Base-by-base conservation (phyloP, 768 basidiomycete genomes). In the Pulveroboletus sp. region DNA sequence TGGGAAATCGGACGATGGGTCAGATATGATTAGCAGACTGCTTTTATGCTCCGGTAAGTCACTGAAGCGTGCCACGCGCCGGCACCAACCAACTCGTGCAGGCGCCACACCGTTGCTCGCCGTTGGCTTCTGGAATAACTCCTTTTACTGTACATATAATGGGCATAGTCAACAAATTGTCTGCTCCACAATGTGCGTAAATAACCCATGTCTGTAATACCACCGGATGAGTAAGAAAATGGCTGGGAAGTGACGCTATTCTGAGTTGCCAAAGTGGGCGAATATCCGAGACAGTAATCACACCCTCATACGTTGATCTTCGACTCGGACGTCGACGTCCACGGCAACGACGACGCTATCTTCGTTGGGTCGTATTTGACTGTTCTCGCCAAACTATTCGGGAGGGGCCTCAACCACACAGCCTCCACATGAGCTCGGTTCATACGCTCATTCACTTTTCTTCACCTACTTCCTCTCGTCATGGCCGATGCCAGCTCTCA, bases 401-500 rank as follows among this genome's bases (percentile, higher is more conserved):
- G 25, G 45, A 40, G 46, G 43, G 41, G 39, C 27, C 11, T 24
- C 33, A 17, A 17, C 32, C 5, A 20, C 47, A 54, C 47, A 50
- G 44, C 49, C 34, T 40, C 40, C 24, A 25, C 36, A 33, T 51
- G 33, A 42, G n/a, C 4, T 21, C 21, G 17, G 25, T n/a, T 31
- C 48, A 51, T 47, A 51, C 41, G 20, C 31, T 40, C 55, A 36
- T 42, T 35, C 24, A 10, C 10, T 37, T 32, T 5, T n/a, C 21
- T 29, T 17, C 23, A 8, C 10, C 34, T 31, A 10, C 40, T 32
- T 25, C 27, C 4, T 20, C n/a, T 27, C 43, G 43, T 1, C 45
- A 64, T 64, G 63, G 38, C 54, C 25, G 49, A 55, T n/a, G 24
- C 29, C 40, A 45, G 32, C 19, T 47, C 62, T n/a, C 44, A 64